A percentile compares a stretch with the other conserved stretches of the same genome.
These are phyloP conservation scores for Daldinia grandis DNA, from an alignment of 495 filamentous ascomycete genomes.

Conservation along the genomic window DNA sequence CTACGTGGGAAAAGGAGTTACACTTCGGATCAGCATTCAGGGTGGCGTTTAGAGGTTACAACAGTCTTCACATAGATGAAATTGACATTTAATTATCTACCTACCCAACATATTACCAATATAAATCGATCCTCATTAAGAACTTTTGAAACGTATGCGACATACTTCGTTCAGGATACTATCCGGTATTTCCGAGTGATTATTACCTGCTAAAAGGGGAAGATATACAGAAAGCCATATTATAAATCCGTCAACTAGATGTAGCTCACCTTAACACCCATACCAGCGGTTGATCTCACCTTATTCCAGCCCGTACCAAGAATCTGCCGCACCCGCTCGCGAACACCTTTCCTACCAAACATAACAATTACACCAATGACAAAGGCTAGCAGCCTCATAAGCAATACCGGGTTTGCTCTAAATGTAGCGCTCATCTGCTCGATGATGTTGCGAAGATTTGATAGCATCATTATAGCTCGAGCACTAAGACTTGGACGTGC, in stretches of 20 bases:
- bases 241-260: slow-evolving; percentile 62
- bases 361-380: slow-evolving; percentile 81
- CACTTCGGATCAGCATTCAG: slow-evolving; percentile 34
- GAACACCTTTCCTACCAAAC: slow-evolving; percentile 75
- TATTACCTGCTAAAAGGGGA: slow-evolving; percentile 32
- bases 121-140: slow-evolving; percentile 18
- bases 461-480: slow-evolving; percentile 59
- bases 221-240: slow-evolving; percentile 30
- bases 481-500: slow-evolving; percentile 54
- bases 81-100: slow-evolving; percentile 16
- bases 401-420: slow-evolving; percentile 73
- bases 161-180: slow-evolving; percentile 27
- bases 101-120: slow-evolving; percentile 1
- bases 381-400: slow-evolving; percentile 81
- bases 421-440: slow-evolving; percentile 69
- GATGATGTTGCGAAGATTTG: slow-evolving; percentile 67
- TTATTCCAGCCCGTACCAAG: slow-evolving; percentile 81
- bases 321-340: slow-evolving; percentile 75
- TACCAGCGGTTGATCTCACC: slow-evolving; percentile 83
- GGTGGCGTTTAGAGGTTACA: slow-evolving; percentile 41
- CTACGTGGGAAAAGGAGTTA: not conserved
- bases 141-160: slow-evolving; percentile 17
- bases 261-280: slow-evolving; percentile 98
- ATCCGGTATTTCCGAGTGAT: slow-evolving; percentile 3
- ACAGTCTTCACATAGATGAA: slow-evolving; percentile 18